These are phyloP conservation scores for Sporisorium scitamineum DNA, from an alignment of 1,284 basidiomycete species.

Conservation along the genomic window DNA sequence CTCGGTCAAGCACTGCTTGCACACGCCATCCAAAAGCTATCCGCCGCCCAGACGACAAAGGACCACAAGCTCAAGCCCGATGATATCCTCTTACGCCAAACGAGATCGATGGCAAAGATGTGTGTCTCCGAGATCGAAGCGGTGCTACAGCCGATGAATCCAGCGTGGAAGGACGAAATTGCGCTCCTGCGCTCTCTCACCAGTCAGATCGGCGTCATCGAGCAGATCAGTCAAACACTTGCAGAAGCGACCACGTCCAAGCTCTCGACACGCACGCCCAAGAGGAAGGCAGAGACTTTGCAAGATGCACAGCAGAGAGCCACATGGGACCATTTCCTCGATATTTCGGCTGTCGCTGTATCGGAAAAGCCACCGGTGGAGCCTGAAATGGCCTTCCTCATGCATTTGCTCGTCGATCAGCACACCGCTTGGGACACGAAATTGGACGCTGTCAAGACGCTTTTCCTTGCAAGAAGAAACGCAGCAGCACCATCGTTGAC, in stretches of 20 bases:
- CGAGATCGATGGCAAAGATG: constrained; percentile 10
- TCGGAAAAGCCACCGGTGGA: constrained; percentile 23
- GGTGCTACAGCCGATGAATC: constrained; percentile 40
- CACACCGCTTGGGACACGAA: constrained; percentile 34
- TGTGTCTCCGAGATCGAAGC: constrained; percentile 23
- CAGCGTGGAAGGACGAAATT: constrained; percentile 50
- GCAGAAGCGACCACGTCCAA: constrained; percentile 8
- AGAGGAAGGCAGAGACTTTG: constrained; percentile 30
- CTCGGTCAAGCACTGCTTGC: constrained; percentile 34
- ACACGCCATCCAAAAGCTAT: constrained; percentile 21
- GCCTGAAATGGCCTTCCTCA: constrained; percentile 42
- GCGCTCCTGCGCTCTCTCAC: constrained; percentile 37
- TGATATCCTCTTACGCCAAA: constrained; percentile 5
- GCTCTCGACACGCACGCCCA: background rate
- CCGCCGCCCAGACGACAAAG: constrained; percentile 16
- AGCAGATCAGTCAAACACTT: constrained; percentile 23
- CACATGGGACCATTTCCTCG: constrained; percentile 44
- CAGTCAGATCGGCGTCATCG: constrained; percentile 43
- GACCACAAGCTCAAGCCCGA: constrained; percentile 19
- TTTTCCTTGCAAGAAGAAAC: constrained; percentile 35
- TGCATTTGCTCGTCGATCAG: constrained; percentile 36
- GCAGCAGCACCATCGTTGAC: constrained; percentile 37
- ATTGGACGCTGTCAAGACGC: constrained; percentile 42
- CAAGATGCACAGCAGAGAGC: constrained; percentile 35
- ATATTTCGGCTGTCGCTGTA: constrained; percentile 16